Conservation (phyloP, 164 flowering plant genomes). For the Tetracentron sinense region DNA sequence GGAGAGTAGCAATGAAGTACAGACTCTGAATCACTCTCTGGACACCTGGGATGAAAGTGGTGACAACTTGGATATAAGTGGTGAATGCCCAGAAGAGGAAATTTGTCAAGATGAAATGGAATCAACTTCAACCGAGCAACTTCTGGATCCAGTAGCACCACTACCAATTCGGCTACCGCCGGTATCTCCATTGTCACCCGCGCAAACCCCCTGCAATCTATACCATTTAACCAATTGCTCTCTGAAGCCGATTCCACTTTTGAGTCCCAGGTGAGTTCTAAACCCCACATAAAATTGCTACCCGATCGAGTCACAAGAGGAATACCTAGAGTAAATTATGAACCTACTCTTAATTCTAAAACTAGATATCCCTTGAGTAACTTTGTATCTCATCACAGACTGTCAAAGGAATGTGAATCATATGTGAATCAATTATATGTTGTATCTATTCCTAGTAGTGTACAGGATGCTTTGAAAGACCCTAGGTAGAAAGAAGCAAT, state of each 20-base stretch:
- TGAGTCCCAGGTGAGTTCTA: neutral
- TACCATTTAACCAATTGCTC: constrained; percentile 9
- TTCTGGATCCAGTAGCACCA: too few relatives aligned
- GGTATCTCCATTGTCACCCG: neutral
- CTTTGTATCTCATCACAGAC: constrained; percentile 7
- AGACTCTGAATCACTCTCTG: neutral
- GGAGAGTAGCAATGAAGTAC: constrained; percentile 9
- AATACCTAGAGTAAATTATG: constrained; percentile 2
- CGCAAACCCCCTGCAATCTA: neutral
- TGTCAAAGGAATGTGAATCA: neutral
- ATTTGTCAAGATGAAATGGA: neutral
- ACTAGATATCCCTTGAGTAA: neutral
- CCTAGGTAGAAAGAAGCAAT: constrained; percentile 6
- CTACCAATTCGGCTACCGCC: too few relatives aligned
- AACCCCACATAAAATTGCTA: neutral
- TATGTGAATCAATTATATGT: constrained; percentile 9
- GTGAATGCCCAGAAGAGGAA: neutral
- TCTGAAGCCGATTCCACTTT: neutral
- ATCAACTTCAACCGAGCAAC: neutral
- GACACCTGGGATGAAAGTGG: neutral
- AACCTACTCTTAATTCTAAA: neutral
- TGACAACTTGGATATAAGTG: neutral
- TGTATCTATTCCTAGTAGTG: constrained; percentile 14
- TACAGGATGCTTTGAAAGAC: constrained; percentile 8
- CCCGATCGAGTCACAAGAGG: constrained; percentile 9